Percentiles rank a stretch among this genome's conserved stretches.
Conservation (phyloP, 768 basidiomycete species). For the Leccinum broughii region DNA sequence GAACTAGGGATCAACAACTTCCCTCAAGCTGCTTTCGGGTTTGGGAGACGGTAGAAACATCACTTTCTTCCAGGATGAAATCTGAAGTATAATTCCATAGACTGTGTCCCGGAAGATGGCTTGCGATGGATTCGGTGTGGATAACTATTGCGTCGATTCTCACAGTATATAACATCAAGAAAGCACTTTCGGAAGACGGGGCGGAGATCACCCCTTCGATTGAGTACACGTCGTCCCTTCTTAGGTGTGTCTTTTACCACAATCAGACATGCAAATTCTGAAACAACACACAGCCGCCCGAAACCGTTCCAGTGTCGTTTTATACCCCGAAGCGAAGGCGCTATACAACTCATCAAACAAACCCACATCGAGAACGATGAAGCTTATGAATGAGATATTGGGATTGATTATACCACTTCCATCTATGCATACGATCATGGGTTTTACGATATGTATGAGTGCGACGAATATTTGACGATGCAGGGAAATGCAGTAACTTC, state of each 20-base stretch:
- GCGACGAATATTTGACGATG: background rate
- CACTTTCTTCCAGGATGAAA: background rate
- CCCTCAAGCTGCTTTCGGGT: slow-evolving; percentile 42
- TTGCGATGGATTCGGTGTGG: slow-evolving; percentile 47
- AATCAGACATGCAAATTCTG: background rate
- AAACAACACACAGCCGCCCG: slow-evolving; percentile 35
- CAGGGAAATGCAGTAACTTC: background rate
- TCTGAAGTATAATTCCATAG: slow-evolving; percentile 23
- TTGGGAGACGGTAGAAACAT: slow-evolving; percentile 38
- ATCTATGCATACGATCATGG: background rate
- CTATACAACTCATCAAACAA: slow-evolving; percentile 31
- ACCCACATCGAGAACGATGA: background rate
- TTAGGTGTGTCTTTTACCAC: slow-evolving; percentile 33
- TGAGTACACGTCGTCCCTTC: slow-evolving; percentile 36
- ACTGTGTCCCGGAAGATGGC: slow-evolving; percentile 45
- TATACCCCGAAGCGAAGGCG: slow-evolving; percentile 35
- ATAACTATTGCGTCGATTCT: slow-evolving; percentile 43
- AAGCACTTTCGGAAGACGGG: slow-evolving; percentile 36
- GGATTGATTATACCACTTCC: background rate
- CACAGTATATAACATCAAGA: slow-evolving; percentile 40
- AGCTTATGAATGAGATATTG: background rate
- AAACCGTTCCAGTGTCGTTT: slow-evolving; percentile 43
- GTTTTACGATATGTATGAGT: background rate
- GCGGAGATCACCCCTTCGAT: slow-evolving; percentile 33
- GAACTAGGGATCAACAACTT: slow-evolving; percentile 35